Conservation (phyloP, 176 grass and related monocot species). For the Carex cristatella region DNA sequence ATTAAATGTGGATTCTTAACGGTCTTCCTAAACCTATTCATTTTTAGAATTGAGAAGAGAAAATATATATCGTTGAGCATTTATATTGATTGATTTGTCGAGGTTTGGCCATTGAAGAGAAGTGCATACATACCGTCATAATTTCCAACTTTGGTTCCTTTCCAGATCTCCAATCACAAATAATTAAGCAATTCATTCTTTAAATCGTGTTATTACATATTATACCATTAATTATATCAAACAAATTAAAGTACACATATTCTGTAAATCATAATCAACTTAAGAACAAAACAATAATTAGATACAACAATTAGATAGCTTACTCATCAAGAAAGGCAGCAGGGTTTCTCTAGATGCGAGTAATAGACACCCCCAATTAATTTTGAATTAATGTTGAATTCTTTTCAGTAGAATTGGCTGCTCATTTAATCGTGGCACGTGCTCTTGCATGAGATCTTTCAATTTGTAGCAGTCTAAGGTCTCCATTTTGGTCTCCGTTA, state of each 20-base stretch:
- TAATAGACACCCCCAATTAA: background rate
- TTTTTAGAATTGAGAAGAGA: background rate
- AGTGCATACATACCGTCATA: no score
- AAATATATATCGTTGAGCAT: background rate
- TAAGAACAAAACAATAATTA: background rate
- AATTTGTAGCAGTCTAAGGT: background rate
- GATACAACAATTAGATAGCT: background rate
- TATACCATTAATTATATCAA: background rate
- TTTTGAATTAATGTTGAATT: background rate
- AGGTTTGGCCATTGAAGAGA: no score
- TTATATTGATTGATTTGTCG: no score
- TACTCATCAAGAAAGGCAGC: conserved; percentile 3
- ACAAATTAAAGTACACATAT: background rate
- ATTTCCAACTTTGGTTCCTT: no score
- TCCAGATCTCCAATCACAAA: no score
- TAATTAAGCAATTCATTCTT: no score
- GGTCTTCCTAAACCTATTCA: background rate
- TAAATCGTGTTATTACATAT: background rate
- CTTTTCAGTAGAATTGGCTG: background rate
- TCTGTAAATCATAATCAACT: background rate
- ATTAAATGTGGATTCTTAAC: background rate
- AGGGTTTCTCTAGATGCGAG: conserved; percentile 10
- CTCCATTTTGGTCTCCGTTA: background rate
- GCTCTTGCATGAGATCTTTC: background rate
- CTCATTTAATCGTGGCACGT: background rate